Evolutionary conservation across 768 basidiomycete species (phyloP), one percentile per base, ranked within the genome.

Genomic region (Boletales sp.): DNA sequence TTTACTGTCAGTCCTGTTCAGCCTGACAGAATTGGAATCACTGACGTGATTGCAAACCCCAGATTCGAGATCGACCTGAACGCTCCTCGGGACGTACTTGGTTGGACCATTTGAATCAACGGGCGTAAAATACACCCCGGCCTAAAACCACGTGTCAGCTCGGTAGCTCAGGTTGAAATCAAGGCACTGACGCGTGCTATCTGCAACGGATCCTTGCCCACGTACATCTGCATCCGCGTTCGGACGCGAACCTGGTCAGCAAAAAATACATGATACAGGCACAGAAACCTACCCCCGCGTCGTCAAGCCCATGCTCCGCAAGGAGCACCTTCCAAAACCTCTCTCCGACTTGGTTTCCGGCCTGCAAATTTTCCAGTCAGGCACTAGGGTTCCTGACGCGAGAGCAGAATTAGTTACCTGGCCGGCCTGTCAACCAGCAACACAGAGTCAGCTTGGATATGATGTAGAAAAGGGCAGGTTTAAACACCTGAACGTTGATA

Each of bases 281-380:
- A 45, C 42, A 59, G 43, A 43, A 38, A 30, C 61, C 45, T 59
- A 92, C 88, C 64, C 90, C 87, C 12, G 75, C 70, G 18, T 80
- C 69, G 61, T 87, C 83, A 43, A 94, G 74, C 0, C 91, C 92
- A 66, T 94, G 92, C 70, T 94, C 90, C 14, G 82, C 80, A 19
- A 97, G 76, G 49, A 95, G 80, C 79, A 86, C 84, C 52, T 85
- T 76, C 94, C 94, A 97, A 68, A 95, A 98, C 40, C 79, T 78
- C 60, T 90, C 87, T 45, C 92, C 91, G 39, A 90, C 80, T 69
- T 85, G 84, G 60, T 86, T 87, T 55, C 86, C 83, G 27, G 86
- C 86, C 82, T 84, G 43, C 24, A 5, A 54, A 49, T 5, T 45
- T 63, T 63, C 50, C 12, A 5, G 50, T 63, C 45, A 65, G 53